Evolutionary conservation across 352 stramenopile genomes (phyloP), one percentile per base, ranked within the genome.

Genomic region (Pythium aquatile): DNA sequence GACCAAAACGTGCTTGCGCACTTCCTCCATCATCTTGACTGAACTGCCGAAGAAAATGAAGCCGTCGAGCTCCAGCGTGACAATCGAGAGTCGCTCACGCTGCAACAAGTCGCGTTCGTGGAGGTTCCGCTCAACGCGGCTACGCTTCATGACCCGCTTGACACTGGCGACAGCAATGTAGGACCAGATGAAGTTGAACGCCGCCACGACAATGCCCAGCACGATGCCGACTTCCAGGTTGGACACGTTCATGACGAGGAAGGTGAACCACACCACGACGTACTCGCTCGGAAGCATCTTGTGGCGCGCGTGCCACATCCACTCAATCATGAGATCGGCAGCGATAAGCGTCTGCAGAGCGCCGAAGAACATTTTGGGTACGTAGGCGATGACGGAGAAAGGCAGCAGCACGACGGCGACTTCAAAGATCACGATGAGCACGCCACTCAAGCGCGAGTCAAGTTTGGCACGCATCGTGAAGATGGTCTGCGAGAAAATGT

Each of bases 401-500:
- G 96, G 96, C 20, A 94, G 78, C 10, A 98, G 44, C 39, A 96
- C 83, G 46, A 94, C 66, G 17, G 70, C 76, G 47, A 93, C 63
- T 58, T 96, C 87, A 24, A 94, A 75, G 11, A 90, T 24, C 61
- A 90, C 88, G 32, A 96, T 87, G 39, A 96, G 73, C 48, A 91
- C 63, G 33, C 87, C 87, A 8, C 81, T 85, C 54, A 88, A 59
- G 24, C 87, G 85, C 26, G 74, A 90, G 35, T 94, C 76, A 44
- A 94, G 76, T 26, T 88, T 84, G 32, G 84, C 81, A 20, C 86
- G 86, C 67, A 94, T 73, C 40, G 87, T 93, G 69, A 96, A 94
- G 58, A 96, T 94, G 40, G 96, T 99, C 81, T 99, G 97, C 28
- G 88, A 98, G 74, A 99, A 99, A 68, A 99, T 99, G 76, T 99